Evolutionary conservation across 2,329 filamentous ascomycete genomes (phyloP), one percentile per base, ranked within the genome.

Genomic region (Lizonia empirigonia): DNA sequence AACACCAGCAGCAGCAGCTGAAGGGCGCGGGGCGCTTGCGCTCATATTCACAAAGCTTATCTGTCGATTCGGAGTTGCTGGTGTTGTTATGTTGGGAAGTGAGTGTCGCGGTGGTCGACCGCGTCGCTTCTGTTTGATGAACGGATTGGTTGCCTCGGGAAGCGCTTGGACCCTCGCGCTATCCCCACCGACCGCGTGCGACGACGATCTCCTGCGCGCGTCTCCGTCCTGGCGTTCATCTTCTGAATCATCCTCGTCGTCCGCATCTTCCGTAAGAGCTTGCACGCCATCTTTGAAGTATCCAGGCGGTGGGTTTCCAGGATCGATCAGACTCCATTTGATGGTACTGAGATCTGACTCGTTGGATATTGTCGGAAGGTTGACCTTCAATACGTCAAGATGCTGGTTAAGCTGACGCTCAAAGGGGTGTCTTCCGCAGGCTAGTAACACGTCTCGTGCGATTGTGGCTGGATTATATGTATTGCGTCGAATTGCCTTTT

Each of bases 381-480:
- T 74, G 7, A 71, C 68, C 29, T 73, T 75, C 7, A 83, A 64
- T 26, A 74, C 62, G 47, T 80, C 75, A 52, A 88, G 71, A 71
- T 88, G 85, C 23, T 77, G 75, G 60, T 89, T 89, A 27, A 89
- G 69, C 2, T 76, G 70, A 20, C 78, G 71, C 67, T 85, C 81
- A 8, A 79, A 79, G 0, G 85, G 85, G 64, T 88, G 85, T 50
- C 81, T 80, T 13, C 83, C 83, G 10, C 83, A 77, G 13, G 83
- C 82, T 40, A 87, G 78, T 9, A 88, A 72, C 6, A 89, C 77
- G 64, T 87, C 84, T 41, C 83, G 74, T 4, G 85, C 85, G 53
- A 88, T 85, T 0, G 83, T 87, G 35, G 78, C 77, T 1, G 81
- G 77, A 61, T 87, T 78, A 62, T 88, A 88, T 13, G 70, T 76